Percentiles rank a stretch among this genome's conserved stretches.
phyloP scores from a whole-genome alignment of 257 asterid species.

The Solanum infundibuliforme region DNA sequence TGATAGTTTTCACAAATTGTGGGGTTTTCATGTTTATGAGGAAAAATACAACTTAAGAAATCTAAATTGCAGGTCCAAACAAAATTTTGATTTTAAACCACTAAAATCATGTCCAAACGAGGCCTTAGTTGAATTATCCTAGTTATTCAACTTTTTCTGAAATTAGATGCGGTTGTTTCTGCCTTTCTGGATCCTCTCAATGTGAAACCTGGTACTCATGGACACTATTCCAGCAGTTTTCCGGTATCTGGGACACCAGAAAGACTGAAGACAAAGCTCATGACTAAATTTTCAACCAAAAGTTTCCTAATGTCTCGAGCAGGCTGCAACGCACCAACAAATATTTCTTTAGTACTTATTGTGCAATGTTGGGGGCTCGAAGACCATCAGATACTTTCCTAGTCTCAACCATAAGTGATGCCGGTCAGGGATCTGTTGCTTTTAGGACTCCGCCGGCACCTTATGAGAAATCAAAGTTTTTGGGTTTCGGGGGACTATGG shows the following conservation, averaged over 20 bases:
- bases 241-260: not conserved
- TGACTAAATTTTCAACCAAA: not conserved
- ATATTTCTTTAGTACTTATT: not conserved
- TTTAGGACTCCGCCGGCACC: too few species aligned
- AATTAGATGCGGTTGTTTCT: not conserved
- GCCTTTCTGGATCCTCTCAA: not conserved
- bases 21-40: not conserved
- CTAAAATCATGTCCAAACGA: not conserved
- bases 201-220: not conserved
- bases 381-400: too few species aligned
- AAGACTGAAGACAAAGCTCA: not conserved
- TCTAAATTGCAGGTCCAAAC: not conserved
- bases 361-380: not conserved
- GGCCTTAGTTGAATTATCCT: not conserved
- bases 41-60: not conserved
- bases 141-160: not conserved
- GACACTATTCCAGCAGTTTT: not conserved
- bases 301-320: not conserved
- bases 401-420: too few species aligned
- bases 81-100: not conserved
- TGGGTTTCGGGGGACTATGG: constrained; percentile 9
- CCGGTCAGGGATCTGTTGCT: too few species aligned
- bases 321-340: not conserved
- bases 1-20: not conserved
- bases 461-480: too few species aligned